phyloP scores from a whole-genome alignment of 345 rosid species.

The Arabis hirsuta region DNA sequence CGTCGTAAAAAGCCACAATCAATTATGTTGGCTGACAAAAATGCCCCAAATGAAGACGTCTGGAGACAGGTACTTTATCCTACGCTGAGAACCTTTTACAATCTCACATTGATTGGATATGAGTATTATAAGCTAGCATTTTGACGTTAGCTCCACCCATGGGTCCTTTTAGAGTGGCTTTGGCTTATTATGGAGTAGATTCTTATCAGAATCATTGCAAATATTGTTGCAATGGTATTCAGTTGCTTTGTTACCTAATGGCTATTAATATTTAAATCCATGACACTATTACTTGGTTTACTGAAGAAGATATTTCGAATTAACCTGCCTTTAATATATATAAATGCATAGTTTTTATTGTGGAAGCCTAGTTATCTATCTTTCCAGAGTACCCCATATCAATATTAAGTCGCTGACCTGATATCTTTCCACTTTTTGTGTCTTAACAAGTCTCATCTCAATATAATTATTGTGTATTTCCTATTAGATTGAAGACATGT shows the following conservation, averaged over 20 bases:
- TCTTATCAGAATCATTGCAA: neutral
- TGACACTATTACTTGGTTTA: conserved; percentile 10
- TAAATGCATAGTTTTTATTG: neutral
- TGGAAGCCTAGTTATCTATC: conserved; percentile 25
- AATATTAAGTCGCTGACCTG: conserved; percentile 9
- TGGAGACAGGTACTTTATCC: conserved; percentile 80
- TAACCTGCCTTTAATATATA: conserved; percentile 12
- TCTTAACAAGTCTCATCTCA: conserved; percentile 18
- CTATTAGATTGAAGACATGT: conserved; percentile 86
- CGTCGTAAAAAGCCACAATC: conserved; percentile 72
- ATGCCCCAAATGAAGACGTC: conserved; percentile 99
- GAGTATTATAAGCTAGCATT: conserved; percentile 23
- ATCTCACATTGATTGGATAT: conserved; percentile 6
- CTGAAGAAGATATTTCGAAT: neutral
- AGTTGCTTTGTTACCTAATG: conserved; percentile 16
- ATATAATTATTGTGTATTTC: conserved; percentile 9
- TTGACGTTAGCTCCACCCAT: conserved; percentile 8
- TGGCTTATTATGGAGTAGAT: conserved; percentile 18
- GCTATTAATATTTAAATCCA: neutral
- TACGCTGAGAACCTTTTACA: conserved; percentile 21
- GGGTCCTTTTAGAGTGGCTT: conserved; percentile 6
- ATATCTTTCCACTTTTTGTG: conserved; percentile 16
- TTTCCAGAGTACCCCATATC: neutral
- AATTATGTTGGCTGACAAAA: conserved; percentile 95
- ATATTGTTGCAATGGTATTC: conserved; percentile 14